Base-by-base conservation (phyloP, 2,329 filamentous ascomycete species). In the Pestalotiopsis fici region DNA sequence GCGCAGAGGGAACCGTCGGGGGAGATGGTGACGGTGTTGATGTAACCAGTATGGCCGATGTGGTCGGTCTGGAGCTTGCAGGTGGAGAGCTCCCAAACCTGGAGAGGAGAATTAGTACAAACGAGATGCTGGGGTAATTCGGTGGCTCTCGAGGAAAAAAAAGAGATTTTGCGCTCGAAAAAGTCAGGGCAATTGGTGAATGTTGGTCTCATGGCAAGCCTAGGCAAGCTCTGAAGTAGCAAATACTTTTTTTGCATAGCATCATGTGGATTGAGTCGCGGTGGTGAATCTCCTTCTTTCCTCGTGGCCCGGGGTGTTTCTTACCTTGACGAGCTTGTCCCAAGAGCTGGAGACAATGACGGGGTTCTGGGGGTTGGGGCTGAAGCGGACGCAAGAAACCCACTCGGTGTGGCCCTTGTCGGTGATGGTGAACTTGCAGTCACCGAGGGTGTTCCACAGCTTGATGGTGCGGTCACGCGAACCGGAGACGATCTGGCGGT, bases 401-500 rank as follows among this genome's bases (percentile, higher is more conserved):
- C 96, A 99, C 86, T 99, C 96, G 85, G 94, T 94, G 90, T 99
- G 96, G 83, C 96, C 96, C 93, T 99, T 99, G 83, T 99, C 96
- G 86, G 94, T 97, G 89, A 99, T 98, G 88, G 95, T 99, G 92
- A 91, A 99, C 90, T 99, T 99, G 95, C 96, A 99, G 91, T 99
- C 96, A 86, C 96, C 96, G 75, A 99, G 94, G 78, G 96, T 99
- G 90, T 99, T 99, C 96, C 96, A 99, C 80, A 99, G 92, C 93
- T 98, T 99, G 90, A 99, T 98, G 81, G 93, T 94, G 83, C 94
- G 92, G 89, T 99, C 96, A 84, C 96, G 95, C 74, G 96, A 98
- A 76, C 95, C 96, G 75, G 96, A 98, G 79, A 98, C 96, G 85
- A 99, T 98, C 90, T 98, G 96, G 83, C 96, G 93, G 93, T 98